A percentile compares a stretch with the other conserved stretches of the same genome.
These are phyloP conservation scores for Globisporangium takayamanum DNA, from an alignment of 352 stramenopile genomes.

Conservation along the genomic window DNA sequence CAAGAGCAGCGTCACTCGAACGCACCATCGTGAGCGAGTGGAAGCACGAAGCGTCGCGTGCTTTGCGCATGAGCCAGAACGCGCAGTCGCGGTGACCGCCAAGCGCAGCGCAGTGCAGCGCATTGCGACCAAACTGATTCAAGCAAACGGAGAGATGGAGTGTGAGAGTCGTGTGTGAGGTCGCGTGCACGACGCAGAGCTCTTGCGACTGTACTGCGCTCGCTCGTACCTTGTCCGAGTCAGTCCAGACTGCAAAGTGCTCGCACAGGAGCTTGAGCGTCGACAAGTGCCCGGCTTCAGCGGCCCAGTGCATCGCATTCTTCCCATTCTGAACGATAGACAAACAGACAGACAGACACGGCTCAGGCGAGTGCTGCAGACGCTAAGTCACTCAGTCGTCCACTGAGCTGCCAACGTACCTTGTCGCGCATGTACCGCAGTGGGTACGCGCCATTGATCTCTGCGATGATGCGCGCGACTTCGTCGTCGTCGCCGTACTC, in stretches of 20 bases:
- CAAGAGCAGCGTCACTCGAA: neutral
- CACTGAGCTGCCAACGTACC: conserved; percentile 20
- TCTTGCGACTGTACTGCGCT: no score
- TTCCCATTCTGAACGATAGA: conserved; percentile 63
- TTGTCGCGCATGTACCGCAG: conserved; percentile 81
- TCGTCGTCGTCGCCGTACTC: conserved; percentile 80
- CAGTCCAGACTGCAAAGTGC: conserved; percentile 70
- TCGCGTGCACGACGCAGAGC: neutral
- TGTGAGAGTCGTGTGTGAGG: neutral
- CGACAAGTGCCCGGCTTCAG: conserved; percentile 67
- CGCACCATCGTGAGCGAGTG: conserved; percentile 65
- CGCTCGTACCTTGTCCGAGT: conserved; percentile 60
- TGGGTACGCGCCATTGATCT: conserved; percentile 75
- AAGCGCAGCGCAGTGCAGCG: conserved; percentile 71
- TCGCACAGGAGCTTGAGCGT: conserved; percentile 78
- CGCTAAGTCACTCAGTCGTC: neutral
- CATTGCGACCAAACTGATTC: conserved; percentile 76
- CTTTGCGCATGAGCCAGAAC: conserved; percentile 76
- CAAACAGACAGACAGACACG: neutral
- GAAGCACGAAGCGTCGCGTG: conserved; percentile 55
- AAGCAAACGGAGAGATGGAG: neutral
- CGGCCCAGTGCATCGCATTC: conserved; percentile 84
- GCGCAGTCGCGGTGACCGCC: conserved; percentile 79
- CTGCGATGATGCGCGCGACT: conserved; percentile 66
- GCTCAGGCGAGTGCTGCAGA: neutral